Percentiles rank a stretch among this genome's conserved stretches.
Evolutionary conservation across 768 basidiomycete species (phyloP).

Genomic region (Lactifluus volemus): DNA sequence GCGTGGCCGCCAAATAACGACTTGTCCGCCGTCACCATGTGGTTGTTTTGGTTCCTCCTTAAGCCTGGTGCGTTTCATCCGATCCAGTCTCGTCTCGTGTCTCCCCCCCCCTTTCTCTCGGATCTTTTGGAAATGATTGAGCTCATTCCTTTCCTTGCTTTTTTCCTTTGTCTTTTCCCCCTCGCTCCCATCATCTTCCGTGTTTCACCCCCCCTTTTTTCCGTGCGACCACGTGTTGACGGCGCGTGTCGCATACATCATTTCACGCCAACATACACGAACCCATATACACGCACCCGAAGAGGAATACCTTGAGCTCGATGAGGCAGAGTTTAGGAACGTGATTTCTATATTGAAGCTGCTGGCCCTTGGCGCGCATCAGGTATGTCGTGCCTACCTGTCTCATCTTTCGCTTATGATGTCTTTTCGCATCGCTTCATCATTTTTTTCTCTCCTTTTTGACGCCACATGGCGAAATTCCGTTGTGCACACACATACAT

Average conservation of each 20-base stretch:
- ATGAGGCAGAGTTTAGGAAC: conserved; percentile 34
- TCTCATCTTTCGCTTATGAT: conserved; percentile 15
- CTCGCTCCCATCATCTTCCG: neutral
- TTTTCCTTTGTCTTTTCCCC: neutral
- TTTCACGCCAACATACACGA: neutral
- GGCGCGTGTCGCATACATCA: neutral
- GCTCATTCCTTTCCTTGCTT: neutral
- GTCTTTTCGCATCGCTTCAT: neutral
- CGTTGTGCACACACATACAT: neutral
- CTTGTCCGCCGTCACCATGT: conserved; percentile 56
- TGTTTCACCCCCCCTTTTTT: neutral
- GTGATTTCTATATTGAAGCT: conserved; percentile 46
- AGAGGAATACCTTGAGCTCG: conserved; percentile 41
- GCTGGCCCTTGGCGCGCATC: conserved; percentile 60
- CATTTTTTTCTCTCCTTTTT: neutral
- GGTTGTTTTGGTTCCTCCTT: conserved; percentile 71
- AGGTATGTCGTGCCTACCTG: conserved; percentile 29
- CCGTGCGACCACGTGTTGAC: neutral
- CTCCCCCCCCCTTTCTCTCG: neutral
- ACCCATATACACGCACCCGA: conserved; percentile 1
- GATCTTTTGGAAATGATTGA: neutral
- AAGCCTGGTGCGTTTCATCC: conserved; percentile 40
- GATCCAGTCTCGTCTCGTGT: too few relatives aligned
- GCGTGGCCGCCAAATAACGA: conserved; percentile 50
- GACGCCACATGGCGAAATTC: neutral